Evolutionary conservation across 2,329 filamentous ascomycete species (phyloP).

Genomic region (Cyclaneusma minus): DNA sequence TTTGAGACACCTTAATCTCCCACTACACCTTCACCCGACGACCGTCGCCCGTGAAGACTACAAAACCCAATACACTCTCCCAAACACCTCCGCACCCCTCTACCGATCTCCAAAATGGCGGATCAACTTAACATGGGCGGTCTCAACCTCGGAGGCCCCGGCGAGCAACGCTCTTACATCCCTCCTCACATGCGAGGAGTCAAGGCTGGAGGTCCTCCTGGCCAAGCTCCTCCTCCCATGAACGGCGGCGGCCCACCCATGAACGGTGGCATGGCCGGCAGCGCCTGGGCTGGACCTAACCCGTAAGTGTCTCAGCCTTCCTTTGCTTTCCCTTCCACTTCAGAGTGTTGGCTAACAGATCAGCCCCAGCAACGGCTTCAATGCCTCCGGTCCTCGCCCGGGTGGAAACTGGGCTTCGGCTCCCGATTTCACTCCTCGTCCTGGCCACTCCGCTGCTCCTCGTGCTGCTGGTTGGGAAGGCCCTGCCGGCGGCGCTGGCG

Average conservation of each 20-base stretch:
- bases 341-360: conserved; percentile 13
- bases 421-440: conserved; percentile 21
- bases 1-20: conserved; percentile 2
- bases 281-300: conserved; percentile 37
- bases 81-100: conserved; percentile 4
- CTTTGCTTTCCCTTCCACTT: conserved; percentile 1
- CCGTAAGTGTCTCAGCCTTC: conserved; percentile 27
- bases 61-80: conserved; percentile 3
- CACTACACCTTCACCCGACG: neutral
- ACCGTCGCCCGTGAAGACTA: conserved; percentile 3
- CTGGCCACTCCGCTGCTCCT: conserved; percentile 13
- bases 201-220: conserved; percentile 19
- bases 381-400: conserved; percentile 18
- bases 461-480: too few relatives aligned
- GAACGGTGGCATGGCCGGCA: conserved; percentile 40
- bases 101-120: conserved; percentile 43
- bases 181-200: conserved; percentile 67
- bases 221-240: conserved; percentile 7
- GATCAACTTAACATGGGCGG: conserved; percentile 73
- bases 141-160: conserved; percentile 43
- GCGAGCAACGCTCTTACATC: conserved; percentile 58
- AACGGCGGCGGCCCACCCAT: conserved; percentile 12
- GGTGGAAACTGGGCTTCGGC: conserved; percentile 18
- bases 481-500: conserved; percentile 11
- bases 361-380: conserved; percentile 27